Conservation (phyloP, 2,329 filamentous ascomycete species). For the Diaporthe citri region DNA sequence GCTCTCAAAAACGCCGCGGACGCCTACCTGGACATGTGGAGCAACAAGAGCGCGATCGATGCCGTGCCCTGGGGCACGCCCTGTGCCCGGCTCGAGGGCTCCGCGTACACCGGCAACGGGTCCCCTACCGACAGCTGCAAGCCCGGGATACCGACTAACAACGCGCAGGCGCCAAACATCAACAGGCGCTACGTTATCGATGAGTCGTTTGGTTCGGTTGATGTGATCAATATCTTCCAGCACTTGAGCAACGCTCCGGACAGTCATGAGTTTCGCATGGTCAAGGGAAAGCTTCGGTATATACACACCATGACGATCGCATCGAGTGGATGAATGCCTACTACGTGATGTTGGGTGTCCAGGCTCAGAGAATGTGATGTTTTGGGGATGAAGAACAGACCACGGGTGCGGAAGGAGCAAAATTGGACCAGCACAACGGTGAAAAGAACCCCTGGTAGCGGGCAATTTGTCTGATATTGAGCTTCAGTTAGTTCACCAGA, state of each 20-base stretch:
- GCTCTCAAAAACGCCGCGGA: constrained; percentile 47
- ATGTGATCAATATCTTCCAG: constrained; percentile 49
- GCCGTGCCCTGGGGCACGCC: constrained; percentile 52
- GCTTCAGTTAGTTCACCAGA: background rate
- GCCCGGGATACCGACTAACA: constrained; percentile 17
- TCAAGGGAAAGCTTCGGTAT: constrained; percentile 47
- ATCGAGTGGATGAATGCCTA: background rate
- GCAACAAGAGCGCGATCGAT: constrained; percentile 46
- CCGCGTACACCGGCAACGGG: constrained; percentile 39
- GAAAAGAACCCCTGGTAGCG: background rate
- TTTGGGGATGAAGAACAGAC: background rate
- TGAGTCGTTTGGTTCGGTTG: constrained; percentile 47
- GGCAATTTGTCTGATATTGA: background rate
- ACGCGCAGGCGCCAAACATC: constrained; percentile 45
- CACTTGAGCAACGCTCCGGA: constrained; percentile 45
- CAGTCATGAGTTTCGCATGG: constrained; percentile 48
- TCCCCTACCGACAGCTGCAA: constrained; percentile 33
- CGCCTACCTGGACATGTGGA: constrained; percentile 52
- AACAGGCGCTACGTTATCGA: constrained; percentile 50
- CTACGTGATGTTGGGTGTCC: background rate
- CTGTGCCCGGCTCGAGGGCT: constrained; percentile 49
- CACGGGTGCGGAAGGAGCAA: background rate
- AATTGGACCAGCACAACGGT: background rate
- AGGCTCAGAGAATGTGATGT: background rate
- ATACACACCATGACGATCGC: constrained; percentile 48